Evolutionary conservation across 352 stramenopile species (phyloP), one percentile per base, ranked within the genome.

Genomic region (Elongisporangium anandrum): DNA sequence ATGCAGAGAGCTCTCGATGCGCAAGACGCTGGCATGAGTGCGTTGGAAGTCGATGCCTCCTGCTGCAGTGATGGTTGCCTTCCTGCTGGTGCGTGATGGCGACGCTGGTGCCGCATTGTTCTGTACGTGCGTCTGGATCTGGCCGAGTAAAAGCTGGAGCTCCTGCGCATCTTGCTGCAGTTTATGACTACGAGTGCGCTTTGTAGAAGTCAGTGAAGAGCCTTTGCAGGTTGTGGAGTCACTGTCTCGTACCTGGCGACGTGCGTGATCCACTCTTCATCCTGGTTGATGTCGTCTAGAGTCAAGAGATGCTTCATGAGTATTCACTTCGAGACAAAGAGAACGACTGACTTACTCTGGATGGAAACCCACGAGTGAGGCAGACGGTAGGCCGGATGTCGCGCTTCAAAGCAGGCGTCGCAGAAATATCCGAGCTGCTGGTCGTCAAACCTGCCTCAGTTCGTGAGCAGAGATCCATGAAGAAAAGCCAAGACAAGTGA

Each of bases 141-240:
- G 64, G 0, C 60, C 34, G 4, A 93, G 66, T 50, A 93, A 54
- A 12, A 82, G 50, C 56, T 86, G 61, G 5, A 91, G 63, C 51
- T 93, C 84, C 2, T 64, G 66, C 8, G 73, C 70, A 23, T 93
- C 81, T 59, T 91, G 75, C 64, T 90, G 75, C 2, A 89, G 59
- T 38, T 89, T 78, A 12, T 84, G 75, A 39, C 83, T 93, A 52
- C 3, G 38, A 56, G 34, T 50, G 39, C 16, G 12, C 26, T 12
- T 22, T 22, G 12, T 26, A 65, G 8, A 3, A 0, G 9, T 22
- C 15, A 54, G 22, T n/a, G 10, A 17, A 50, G 10, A 50, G 29
- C 26, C 7, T 38, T 50, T 23, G 3, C 0, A 52, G 4, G 34
- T n/a, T n/a, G n/a, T n/a, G n/a, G n/a, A n/a, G n/a, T n/a, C n/a